Evolutionary conservation across 495 filamentous ascomycete species (phyloP), one percentile per base, ranked within the genome.

Genomic region (Tuber melanosporum): DNA sequence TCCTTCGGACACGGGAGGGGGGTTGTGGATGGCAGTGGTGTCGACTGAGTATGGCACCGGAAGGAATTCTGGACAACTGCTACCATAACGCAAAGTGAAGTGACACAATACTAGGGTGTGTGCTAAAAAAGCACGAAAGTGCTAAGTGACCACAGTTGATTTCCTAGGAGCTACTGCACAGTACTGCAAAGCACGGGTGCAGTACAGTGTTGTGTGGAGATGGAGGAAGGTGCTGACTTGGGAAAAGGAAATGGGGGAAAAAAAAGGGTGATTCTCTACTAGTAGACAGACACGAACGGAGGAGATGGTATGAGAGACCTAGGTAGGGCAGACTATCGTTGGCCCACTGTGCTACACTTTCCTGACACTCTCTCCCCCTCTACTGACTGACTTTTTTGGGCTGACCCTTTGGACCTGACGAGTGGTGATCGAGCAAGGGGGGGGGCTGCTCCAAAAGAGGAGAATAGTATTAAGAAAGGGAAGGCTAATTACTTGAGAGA

Each of bases 101-200:
- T 66, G 57, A 66, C 57, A 66, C 57, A 66, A 66, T 66, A 66
- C 57, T 32, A 66, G 32, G 26, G 57, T 17, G 57, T 66, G 57
- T 36, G 26, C 57, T 66, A 66, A 36, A 36, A 36, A 66, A 66
- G 57, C 26, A 36, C n/a, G 57, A 66, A 36, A 66, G 57, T 66
- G 57, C 57, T 36, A 66, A 66, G 57, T 66, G 57, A 66, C 57
- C 57, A 66, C 57, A 66, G 26, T 66, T 36, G 26, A 66, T 32
- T 66, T 36, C 57, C 26, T 14, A 15, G 26, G 57, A 26, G 57
- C n/a, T 36, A 66, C 57, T 32, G 12, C 57, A 36, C 57, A 7
- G 57, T 32, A 17, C 26, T 66, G 57, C 57, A 66, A 32, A 17
- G 57, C 57, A 36, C 26, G 57, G 57, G 14, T 32, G 1, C 32